Evolutionary conservation across 176 grass and related monocot genomes (phyloP).

Genomic region (Phragmites australis): DNA sequence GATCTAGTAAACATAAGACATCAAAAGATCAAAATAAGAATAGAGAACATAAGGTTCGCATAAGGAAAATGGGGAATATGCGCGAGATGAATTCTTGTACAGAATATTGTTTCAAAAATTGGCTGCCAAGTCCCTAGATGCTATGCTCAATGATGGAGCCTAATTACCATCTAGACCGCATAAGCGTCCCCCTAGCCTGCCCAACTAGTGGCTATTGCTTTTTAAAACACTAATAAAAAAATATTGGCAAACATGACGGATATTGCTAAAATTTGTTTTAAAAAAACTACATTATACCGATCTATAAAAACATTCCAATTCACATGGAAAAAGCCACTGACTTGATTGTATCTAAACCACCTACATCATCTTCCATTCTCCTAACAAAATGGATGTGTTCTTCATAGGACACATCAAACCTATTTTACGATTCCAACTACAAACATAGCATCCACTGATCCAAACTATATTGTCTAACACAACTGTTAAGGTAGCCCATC

Average conservation of each 20-base stretch:
- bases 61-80: not conserved
- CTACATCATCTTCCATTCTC: not conserved
- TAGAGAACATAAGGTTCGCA: not conserved
- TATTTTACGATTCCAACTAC: not conserved
- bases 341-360: not conserved
- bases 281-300: not conserved
- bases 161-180: no score
- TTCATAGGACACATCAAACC: not conserved
- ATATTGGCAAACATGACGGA: not conserved
- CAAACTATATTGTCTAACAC: not conserved
- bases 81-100: not conserved
- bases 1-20: not conserved
- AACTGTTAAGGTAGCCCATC: not conserved
- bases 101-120: not conserved
- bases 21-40: not conserved
- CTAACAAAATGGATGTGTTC: not conserved
- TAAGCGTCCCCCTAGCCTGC: not conserved
- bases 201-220: not conserved
- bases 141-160: no score
- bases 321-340: not conserved
- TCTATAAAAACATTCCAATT: not conserved
- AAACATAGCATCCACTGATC: not conserved
- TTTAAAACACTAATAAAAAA: constrained; percentile 7
- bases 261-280: not conserved
- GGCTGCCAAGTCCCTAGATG: no score